A percentile compares a stretch with the other conserved stretches of the same genome.
phyloP scores from a whole-genome alignment of 768 basidiomycete genomes.

The Mycena vulgaris region DNA sequence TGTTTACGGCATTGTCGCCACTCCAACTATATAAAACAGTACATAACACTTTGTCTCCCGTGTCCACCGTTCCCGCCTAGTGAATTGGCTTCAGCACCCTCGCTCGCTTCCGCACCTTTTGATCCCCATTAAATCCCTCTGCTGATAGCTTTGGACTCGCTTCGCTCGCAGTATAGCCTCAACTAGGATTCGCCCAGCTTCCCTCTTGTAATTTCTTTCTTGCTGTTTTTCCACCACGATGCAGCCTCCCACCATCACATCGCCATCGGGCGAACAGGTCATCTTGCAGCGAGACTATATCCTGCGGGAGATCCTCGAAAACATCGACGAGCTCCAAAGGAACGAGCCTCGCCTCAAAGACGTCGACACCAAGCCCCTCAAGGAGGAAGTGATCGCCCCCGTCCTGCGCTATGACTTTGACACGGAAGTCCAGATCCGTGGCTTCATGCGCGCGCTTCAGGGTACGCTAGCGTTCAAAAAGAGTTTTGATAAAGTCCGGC shows the following conservation, averaged over 20 bases:
- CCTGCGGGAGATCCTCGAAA: conserved; percentile 8
- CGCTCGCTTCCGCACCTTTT: no score
- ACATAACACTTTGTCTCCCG: no score
- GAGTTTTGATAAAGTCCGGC: neutral
- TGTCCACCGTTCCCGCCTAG: no score
- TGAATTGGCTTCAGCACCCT: no score
- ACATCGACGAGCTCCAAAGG: conserved; percentile 9
- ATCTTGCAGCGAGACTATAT: conserved; percentile 15
- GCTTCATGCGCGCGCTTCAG: conserved; percentile 12
- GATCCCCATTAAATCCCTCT: no score
- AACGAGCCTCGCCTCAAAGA: neutral
- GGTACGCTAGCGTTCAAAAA: neutral
- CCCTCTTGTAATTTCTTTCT: conserved; percentile 2
- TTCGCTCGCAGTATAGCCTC: no score
- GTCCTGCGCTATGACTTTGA: conserved; percentile 11
- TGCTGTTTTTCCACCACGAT: conserved; percentile 6
- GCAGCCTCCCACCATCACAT: conserved; percentile 8
- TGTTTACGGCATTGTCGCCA: no score
- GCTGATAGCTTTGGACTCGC: no score
- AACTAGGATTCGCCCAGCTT: neutral
- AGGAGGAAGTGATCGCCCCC: conserved; percentile 11
- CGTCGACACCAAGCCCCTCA: conserved; percentile 15
- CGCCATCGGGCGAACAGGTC: conserved; percentile 9
- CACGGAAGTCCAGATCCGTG: conserved; percentile 19
- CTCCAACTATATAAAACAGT: no score